Base-by-base conservation (phyloP, 2,329 filamentous ascomycete genomes). In the Neopestalotiopsis sp. region DNA sequence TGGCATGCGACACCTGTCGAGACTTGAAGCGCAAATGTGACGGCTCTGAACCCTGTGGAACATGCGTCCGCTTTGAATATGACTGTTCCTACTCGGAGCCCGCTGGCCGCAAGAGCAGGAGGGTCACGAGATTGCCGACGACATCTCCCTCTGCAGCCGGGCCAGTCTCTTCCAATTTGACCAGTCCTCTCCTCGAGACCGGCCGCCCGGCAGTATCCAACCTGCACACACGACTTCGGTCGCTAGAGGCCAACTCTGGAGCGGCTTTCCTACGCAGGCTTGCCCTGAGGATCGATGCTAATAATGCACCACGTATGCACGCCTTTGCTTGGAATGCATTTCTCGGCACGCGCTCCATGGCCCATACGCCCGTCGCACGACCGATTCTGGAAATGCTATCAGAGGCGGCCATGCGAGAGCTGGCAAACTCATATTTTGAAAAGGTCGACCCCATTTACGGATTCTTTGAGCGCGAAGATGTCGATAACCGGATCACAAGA, bases 21-120 rank as follows among this genome's bases (percentile, higher is more conserved):
- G 81, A 87, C 13, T 83, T 86, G 63, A 89, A 89, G 75, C 82
- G 87, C 60, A 86, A 86, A 77, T 89, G 87, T 71, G 84, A 88
- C 70, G 86, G 86, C 13, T 78, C 78, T 5, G 78, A 82, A 56
- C 87, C 87, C 0, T 89, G 87, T 73, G 81, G 80, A 62, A 86
- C 85, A 42, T 89, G 87, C 74, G 78, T 82, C 0, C 82, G 85
- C 40, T 87, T 85, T 69, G 86, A 87, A 52, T 86, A 86, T 67
- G 83, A 85, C 17, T 89, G 86, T 73, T 79, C 78, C 68, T 89
- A 87, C 74, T 80, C 64, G 13, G 32, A 34, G 64, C 80, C 72
- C 77, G 40, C 69, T 20, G 57, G 77, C 72, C 75, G 65, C 45
- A 32, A 68, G 69, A 73, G 75, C 38, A 42, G 34, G 49, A 52